A percentile compares a stretch with the other conserved stretches of the same genome.
These are phyloP conservation scores for Hanseniaspora mollemarum DNA, from an alignment of 805 yeast species.

Conservation along the genomic window DNA sequence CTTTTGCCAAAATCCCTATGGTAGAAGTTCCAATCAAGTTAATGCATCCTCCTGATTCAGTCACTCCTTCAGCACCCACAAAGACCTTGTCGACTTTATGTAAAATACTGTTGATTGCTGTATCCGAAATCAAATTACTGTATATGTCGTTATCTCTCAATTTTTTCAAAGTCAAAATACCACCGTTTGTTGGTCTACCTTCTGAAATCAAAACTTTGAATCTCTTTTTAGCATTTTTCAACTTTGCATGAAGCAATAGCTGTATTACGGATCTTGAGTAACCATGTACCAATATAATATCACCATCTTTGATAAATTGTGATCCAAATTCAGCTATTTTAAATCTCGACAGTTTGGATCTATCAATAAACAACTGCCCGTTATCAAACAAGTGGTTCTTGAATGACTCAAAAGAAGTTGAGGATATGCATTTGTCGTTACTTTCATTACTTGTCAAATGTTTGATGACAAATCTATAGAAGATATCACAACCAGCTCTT, in stretches of 20 bases:
- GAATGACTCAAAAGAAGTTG: constrained; percentile 91
- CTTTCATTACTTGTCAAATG: constrained; percentile 8
- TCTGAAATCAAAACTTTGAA: constrained; percentile 89
- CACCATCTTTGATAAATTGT: constrained; percentile 87
- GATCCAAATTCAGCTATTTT: constrained; percentile 80
- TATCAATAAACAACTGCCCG: constrained; percentile 79
- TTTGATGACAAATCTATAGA: constrained; percentile 82
- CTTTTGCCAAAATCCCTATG: constrained; percentile 81
- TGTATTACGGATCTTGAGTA: constrained; percentile 81
- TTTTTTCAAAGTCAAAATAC: constrained; percentile 55
- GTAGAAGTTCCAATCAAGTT: constrained; percentile 92
- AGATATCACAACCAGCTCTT: constrained; percentile 94
- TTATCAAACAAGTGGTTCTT: constrained; percentile 78
- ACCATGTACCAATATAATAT: constrained; percentile 79
- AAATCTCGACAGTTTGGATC: constrained; percentile 82
- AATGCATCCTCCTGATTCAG: constrained; percentile 96
- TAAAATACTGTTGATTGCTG: constrained; percentile 85
- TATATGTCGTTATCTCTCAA: constrained; percentile 69
- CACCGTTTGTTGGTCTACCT: constrained; percentile 74
- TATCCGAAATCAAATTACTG: constrained; percentile 75
- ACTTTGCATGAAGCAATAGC: constrained; percentile 53
- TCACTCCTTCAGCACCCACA: constrained; percentile 98
- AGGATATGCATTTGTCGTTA: constrained; percentile 49
- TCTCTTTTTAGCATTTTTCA: constrained; percentile 45
- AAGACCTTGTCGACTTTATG: constrained; percentile 85